Conservation (phyloP, 2,329 filamentous ascomycete species). For the Aspergillus caelatus region DNA sequence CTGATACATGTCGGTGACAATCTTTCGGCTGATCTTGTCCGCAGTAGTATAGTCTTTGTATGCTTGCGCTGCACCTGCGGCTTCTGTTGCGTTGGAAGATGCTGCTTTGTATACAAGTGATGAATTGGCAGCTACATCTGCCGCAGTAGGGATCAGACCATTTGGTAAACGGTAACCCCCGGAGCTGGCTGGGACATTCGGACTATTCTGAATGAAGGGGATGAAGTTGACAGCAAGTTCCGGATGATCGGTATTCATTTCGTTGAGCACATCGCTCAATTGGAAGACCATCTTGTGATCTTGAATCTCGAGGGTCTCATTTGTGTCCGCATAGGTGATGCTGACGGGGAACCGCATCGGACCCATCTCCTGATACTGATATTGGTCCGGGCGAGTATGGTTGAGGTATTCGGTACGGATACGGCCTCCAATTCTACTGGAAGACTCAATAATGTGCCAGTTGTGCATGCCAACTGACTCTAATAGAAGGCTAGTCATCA, state of each 20-base stretch:
- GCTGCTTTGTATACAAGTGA: conserved; percentile 41
- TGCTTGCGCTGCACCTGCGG: conserved; percentile 42
- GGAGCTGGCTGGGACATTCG: conserved; percentile 58
- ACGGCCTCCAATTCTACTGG: conserved; percentile 46
- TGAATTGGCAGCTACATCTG: conserved; percentile 51
- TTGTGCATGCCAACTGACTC: conserved; percentile 49
- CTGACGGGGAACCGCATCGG: conserved; percentile 50
- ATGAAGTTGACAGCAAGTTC: conserved; percentile 47
- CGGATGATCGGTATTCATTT: conserved; percentile 40
- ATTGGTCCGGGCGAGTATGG: conserved; percentile 37
- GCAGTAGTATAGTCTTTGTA: conserved; percentile 39
- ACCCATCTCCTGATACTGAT: conserved; percentile 47
- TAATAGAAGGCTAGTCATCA: conserved; percentile 46
- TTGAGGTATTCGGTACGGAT: conserved; percentile 50
- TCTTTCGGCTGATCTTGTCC: conserved; percentile 24
- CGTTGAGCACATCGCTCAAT: conserved; percentile 45
- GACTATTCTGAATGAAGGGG: conserved; percentile 43
- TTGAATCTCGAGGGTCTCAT: conserved; percentile 46
- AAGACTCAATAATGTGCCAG: conserved; percentile 51
- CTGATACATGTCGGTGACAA: conserved; percentile 44
- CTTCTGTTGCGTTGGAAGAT: conserved; percentile 38
- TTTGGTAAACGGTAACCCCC: conserved; percentile 51
- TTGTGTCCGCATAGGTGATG: conserved; percentile 44
- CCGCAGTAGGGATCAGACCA: conserved; percentile 57
- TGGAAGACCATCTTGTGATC: conserved; percentile 51